Evolutionary conservation across 768 basidiomycete species (phyloP).

Genomic region (Suillus plorans): DNA sequence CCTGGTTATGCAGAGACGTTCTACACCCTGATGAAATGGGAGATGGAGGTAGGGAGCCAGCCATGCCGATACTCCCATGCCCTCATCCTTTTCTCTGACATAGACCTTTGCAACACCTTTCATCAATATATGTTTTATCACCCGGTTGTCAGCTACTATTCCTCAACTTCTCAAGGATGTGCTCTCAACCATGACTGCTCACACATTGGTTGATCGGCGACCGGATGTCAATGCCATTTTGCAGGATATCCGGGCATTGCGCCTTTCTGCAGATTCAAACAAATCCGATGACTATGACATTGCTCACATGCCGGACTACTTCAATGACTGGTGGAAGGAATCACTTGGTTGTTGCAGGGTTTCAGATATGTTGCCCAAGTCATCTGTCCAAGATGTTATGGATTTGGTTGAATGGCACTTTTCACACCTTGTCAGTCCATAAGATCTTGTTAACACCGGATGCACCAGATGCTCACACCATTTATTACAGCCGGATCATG

Average conservation of each 20-base stretch:
- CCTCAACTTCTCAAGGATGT: not conserved
- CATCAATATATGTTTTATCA: not conserved
- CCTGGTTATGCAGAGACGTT: no score
- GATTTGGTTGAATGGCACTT: not conserved
- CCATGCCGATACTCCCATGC: not conserved
- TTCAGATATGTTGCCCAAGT: not conserved
- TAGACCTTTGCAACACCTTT: not conserved
- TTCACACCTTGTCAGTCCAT: not conserved
- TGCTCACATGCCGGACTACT: not conserved
- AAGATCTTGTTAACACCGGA: not conserved
- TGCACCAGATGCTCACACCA: not conserved
- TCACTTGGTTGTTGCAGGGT: not conserved
- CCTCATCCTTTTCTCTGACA: not conserved
- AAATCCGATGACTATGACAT: not conserved
- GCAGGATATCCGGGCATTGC: not conserved
- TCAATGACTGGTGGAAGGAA: conserved; percentile 1
- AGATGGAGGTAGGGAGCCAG: not conserved
- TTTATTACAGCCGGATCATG: not conserved
- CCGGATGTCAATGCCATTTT: not conserved
- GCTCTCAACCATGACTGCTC: not conserved
- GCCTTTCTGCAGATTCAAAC: not conserved
- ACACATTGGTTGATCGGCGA: not conserved
- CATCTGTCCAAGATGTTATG: not conserved
- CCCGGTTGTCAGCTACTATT: not conserved
- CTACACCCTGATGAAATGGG: no score